Evolutionary conservation across 2,329 filamentous ascomycete species (phyloP), one percentile per base, ranked within the genome.

Genomic region (Aureobasidium melanogenum): DNA sequence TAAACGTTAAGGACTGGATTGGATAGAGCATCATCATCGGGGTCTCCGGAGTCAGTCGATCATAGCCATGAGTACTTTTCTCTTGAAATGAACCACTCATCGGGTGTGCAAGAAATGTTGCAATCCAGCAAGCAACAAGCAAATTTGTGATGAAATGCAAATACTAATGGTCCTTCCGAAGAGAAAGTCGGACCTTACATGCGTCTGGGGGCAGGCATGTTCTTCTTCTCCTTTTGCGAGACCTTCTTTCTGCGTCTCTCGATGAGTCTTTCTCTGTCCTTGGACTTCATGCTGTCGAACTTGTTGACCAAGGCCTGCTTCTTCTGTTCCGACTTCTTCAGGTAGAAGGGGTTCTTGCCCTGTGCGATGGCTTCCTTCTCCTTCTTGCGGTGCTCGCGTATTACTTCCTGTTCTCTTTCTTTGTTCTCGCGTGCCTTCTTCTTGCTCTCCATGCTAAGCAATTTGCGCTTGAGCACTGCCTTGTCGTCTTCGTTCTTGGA

Each of bases 291-390:
- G 63, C 84, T 83, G 68, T 87, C 83, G 75, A 89, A 97, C 72
- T 88, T 85, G 68, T 94, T 87, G 70, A 89, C 79, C 64, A 97
- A 78, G 61, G 91, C 80, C 74, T 87, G 80, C 80, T 93, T 91
- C 86, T 94, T 96, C 79, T 94, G 84, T 76, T 97, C 93, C 70
- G 79, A 78, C 78, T 87, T 87, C 84, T 99, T 99, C 69, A 97
- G 78, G 75, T 90, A 97, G 77, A 91, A 99, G 0, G 94, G 93
- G 72, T 83, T 85, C 84, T 97, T 97, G 64, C 94, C 94, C 77
- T 95, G 84, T 68, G 85, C 85, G 56, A 97, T 86, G 63, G 89
- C 77, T 72, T 92, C 88, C 77, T 90, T 91, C 80, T 99, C 94
- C 73, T 86, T 82, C 76, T 83, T 83, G 70, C 88, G 84, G 76